Base-by-base conservation (phyloP, 202 grass and related monocot genomes). In the Dendrocalamus latiflorus region DNA sequence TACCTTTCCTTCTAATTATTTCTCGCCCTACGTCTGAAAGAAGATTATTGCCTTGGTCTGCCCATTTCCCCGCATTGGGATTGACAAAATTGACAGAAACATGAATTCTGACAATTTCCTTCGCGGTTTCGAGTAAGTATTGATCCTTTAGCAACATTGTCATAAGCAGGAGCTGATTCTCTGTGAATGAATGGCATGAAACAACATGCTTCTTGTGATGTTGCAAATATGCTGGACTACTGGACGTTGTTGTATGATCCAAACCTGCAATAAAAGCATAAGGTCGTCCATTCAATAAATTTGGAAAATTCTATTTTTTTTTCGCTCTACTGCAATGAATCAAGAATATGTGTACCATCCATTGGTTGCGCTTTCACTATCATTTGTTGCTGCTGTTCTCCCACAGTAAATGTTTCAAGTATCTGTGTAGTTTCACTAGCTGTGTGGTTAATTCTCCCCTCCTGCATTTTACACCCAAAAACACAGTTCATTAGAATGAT, bases 1-100 rank as follows among this genome's bases (percentile, higher is more conserved):
- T 81, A 11, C 68, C 76, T 89, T 95, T 98, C 70, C 91, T 95
- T 89, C 86, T 85, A 51, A 88, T 47, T 57, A 98, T 75, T 57
- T 95, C 96, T 12, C 63, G 83, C 12, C 65, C 87, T 26, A 85
- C 79, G 43, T 92, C 91, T 58, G 94, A 83, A 87, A 95, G 81
- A 83, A 90, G 33, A 33, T 87, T 47, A n/a, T 59, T 85, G 39
- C 72, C 81, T 48, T 93, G 88, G 60, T 87, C 83, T 26, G 76
- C 44, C 87, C 80, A 84, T 61, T 53, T 79, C 51, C 62, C 77
- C 2, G 68, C 67, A 17, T 6, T 63, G 11, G 42, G 56, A 77
- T 87, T 70, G 39, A 54, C 17, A 42, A 62, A 16, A 60, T 17
- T 58, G 54, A 83, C 17, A 11, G 91, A 88, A 15, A 73, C 68